Conservation (phyloP, 1,284 basidiomycete genomes). For the Thelephora terrestris region DNA sequence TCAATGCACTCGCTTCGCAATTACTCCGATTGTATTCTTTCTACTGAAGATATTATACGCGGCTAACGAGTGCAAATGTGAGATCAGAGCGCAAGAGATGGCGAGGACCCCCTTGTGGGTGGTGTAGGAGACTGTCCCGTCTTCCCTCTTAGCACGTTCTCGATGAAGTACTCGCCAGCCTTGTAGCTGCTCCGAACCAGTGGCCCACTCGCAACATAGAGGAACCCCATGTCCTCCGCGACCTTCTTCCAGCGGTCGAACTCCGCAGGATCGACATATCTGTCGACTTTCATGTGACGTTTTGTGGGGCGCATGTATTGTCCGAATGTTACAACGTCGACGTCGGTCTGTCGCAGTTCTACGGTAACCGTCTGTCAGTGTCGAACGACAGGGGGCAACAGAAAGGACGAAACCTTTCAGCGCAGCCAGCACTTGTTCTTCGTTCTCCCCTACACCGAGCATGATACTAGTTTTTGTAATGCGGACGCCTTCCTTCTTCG, state of each 20-base stretch:
- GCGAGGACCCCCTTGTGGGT: no score
- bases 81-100: no score
- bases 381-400: neutral
- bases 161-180: slow-evolving; percentile 90
- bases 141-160: slow-evolving; percentile 73
- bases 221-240: slow-evolving; percentile 90
- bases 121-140: slow-evolving; percentile 13
- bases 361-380: slow-evolving; percentile 2
- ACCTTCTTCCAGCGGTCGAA: slow-evolving; percentile 87
- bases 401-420: slow-evolving; percentile 54
- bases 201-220: slow-evolving; percentile 96
- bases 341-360: slow-evolving; percentile 83
- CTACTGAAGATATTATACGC: no score
- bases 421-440: slow-evolving; percentile 77
- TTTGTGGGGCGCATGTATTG: slow-evolving; percentile 99
- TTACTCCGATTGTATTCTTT: neutral
- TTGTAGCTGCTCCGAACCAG: slow-evolving; percentile 96
- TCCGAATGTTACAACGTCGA: slow-evolving; percentile 98
- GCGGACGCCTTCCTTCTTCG: slow-evolving; percentile 73
- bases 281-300: slow-evolving; percentile 97
- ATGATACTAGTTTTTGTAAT: slow-evolving; percentile 99
- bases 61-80: no score
- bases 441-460: slow-evolving; percentile 92
- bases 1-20: neutral
- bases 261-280: slow-evolving; percentile 90